A percentile compares a stretch with the other conserved stretches of the same genome.
Evolutionary conservation across 2,329 filamentous ascomycete species (phyloP).

Genomic region (Hirsutella rhossiliensis): DNA sequence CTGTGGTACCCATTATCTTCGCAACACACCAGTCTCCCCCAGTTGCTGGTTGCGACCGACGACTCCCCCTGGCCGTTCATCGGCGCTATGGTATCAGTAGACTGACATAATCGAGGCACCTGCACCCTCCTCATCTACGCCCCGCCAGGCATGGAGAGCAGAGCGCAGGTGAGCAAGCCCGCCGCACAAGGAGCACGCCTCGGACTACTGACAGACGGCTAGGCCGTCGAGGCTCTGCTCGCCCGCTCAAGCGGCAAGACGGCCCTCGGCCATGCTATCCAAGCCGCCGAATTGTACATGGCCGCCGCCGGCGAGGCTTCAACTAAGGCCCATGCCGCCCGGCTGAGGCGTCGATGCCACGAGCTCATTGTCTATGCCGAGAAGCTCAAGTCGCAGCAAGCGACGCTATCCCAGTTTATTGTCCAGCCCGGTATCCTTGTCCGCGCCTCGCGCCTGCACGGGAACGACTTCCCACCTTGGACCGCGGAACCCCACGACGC

Average conservation of each 20-base stretch:
- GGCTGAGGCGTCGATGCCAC: slow-evolving; percentile 57
- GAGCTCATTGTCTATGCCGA: slow-evolving; percentile 63
- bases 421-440: slow-evolving; percentile 46
- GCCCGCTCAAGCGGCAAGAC: slow-evolving; percentile 28
- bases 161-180: slow-evolving; percentile 19
- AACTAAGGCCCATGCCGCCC: slow-evolving; percentile 49
- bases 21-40: neutral
- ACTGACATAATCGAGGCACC: neutral
- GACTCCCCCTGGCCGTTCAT: neutral
- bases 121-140: neutral
- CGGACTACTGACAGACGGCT: slow-evolving; percentile 3
- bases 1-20: too few relatives aligned
- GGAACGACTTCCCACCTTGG: slow-evolving; percentile 80
- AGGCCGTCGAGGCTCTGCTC: slow-evolving; percentile 27
- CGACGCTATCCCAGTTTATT: neutral
- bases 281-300: slow-evolving; percentile 73
- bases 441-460: slow-evolving; percentile 63
- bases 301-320: slow-evolving; percentile 52
- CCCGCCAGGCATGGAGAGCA: slow-evolving; percentile 21
- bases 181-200: neutral
- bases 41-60: neutral
- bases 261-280: slow-evolving; percentile 64
- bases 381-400: slow-evolving; percentile 47
- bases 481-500: slow-evolving; percentile 43
- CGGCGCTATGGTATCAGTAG: neutral